A percentile compares a stretch with the other conserved stretches of the same genome.
Evolutionary conservation across 208 protist genomes (phyloP).

Genomic region (Herpetomonas tarakana): DNA sequence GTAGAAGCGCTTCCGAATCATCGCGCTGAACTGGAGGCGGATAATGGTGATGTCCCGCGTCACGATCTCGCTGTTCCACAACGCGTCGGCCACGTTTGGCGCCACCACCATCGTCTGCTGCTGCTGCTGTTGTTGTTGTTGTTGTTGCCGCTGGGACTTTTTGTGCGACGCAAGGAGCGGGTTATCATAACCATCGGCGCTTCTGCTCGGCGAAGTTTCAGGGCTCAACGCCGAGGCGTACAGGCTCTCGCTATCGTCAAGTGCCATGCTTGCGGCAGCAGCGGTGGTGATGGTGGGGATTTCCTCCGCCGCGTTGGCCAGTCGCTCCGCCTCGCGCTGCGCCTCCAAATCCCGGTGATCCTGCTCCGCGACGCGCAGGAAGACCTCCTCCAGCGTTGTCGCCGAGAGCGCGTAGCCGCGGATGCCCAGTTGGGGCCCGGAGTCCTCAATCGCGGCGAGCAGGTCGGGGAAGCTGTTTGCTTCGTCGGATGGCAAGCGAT

Average conservation of each 20-base stretch:
- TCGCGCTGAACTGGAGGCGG: slow-evolving; percentile 18
- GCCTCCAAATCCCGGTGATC: slow-evolving; percentile 20
- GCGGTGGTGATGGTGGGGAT: too few relatives aligned
- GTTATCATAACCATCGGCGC: too few relatives aligned
- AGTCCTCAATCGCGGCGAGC: slow-evolving; percentile 26
- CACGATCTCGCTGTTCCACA: slow-evolving; percentile 14
- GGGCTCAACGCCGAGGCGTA: background rate
- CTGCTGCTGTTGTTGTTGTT: too few relatives aligned
- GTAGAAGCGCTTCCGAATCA: slow-evolving; percentile 35
- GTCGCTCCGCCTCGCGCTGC: slow-evolving; percentile 3
- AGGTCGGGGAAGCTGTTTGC: slow-evolving; percentile 23
- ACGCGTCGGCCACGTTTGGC: background rate
- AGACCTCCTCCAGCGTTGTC: slow-evolving; percentile 56
- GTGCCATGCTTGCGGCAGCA: too few relatives aligned
- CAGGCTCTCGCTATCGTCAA: background rate
- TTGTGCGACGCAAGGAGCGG: too few relatives aligned
- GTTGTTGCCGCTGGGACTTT: too few relatives aligned
- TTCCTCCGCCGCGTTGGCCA: slow-evolving; percentile 9
- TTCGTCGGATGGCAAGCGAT: slow-evolving; percentile 25
- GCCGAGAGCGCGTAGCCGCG: slow-evolving; percentile 21
- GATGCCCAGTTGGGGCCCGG: slow-evolving; percentile 16
- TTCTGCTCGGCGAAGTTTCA: too few relatives aligned
- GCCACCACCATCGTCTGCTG: background rate
- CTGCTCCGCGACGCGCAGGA: slow-evolving; percentile 22
- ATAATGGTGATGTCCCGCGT: background rate